Conservation (phyloP, 179 eudicot genomes). For the Beta corolliflora region DNA sequence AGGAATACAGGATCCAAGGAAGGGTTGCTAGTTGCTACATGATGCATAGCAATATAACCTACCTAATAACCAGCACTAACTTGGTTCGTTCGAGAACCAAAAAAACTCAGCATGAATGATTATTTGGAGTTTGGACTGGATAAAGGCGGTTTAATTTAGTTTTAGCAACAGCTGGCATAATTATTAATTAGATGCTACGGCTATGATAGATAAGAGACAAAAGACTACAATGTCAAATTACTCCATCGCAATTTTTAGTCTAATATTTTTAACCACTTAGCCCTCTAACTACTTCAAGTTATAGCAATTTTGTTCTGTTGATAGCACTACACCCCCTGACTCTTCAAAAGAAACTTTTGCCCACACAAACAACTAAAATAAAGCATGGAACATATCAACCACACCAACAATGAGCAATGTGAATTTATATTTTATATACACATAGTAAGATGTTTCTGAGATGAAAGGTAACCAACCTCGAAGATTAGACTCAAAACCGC, state of each 20-base stretch:
- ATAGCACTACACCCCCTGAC: background rate
- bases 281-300: background rate
- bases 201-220: background rate
- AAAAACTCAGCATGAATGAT: background rate
- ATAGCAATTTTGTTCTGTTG: background rate
- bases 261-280: background rate
- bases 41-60: background rate
- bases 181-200: background rate
- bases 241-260: too few relatives aligned
- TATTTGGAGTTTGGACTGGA: background rate
- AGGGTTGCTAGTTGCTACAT: background rate
- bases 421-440: background rate
- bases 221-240: background rate
- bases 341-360: background rate
- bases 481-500: constrained; percentile 81
- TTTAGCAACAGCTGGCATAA: background rate
- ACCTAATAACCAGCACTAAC: background rate
- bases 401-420: background rate
- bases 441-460: background rate
- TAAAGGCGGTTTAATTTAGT: background rate
- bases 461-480: constrained; percentile 55
- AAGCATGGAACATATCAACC: background rate
- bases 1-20: background rate
- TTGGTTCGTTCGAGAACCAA: background rate
- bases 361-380: constrained; percentile 6